Conservation (phyloP, 148 eudicot genomes). For the Mesembryanthemum crystallinum region DNA sequence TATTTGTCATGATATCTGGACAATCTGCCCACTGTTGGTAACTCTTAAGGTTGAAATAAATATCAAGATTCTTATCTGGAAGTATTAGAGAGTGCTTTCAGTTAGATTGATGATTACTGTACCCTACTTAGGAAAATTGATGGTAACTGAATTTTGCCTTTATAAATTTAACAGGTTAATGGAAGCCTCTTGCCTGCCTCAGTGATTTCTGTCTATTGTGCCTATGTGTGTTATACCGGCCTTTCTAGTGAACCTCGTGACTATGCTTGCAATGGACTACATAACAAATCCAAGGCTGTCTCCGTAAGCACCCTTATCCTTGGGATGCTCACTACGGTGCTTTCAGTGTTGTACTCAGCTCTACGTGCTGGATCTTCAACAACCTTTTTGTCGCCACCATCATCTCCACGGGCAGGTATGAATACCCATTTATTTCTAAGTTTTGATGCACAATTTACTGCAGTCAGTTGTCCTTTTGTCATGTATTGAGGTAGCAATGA, state of each 20-base stretch:
- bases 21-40: background rate
- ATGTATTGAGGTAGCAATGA: background rate
- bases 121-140: background rate
- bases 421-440: background rate
- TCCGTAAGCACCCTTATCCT: conserved; percentile 73
- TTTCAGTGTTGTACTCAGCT: conserved; percentile 93
- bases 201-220: conserved; percentile 90
- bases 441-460: background rate
- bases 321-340: conserved; percentile 92
- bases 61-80: background rate
- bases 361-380: conserved; percentile 97
- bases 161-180: conserved; percentile 64
- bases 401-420: conserved; percentile 90
- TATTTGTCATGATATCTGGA: background rate
- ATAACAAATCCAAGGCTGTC: conserved; percentile 63
- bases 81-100: background rate
- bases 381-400: conserved; percentile 91
- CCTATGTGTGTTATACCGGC: conserved; percentile 86
- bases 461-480: background rate
- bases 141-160: background rate
- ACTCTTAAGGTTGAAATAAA: background rate
- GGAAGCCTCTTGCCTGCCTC: conserved; percentile 98
- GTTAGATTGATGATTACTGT: background rate
- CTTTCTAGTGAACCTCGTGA: conserved; percentile 87
- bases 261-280: conserved; percentile 86